Conservation (phyloP, 208 protist genomes). For the Trypanosoma mega region DNA sequence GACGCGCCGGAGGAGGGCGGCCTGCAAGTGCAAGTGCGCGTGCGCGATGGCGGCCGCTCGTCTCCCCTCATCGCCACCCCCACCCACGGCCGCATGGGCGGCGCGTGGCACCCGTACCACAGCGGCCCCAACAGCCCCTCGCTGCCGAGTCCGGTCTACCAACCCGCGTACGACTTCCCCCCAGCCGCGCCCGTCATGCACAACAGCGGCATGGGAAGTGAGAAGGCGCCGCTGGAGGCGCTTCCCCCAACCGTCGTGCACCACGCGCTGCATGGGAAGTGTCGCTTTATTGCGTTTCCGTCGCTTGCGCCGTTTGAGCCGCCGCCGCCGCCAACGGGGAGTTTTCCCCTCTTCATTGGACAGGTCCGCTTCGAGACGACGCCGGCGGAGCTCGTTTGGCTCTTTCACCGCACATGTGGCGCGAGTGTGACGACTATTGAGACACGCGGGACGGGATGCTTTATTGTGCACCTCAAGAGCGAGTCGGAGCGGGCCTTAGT, state of each 20-base stretch:
- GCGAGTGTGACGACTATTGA: slow-evolving; percentile 61
- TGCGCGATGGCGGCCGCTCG: neutral
- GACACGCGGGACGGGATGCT: slow-evolving; percentile 73
- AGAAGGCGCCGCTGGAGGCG: neutral
- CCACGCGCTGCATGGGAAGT: slow-evolving; percentile 56
- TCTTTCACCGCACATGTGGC: slow-evolving; percentile 68
- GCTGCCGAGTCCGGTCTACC: neutral
- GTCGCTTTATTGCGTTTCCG: slow-evolving; percentile 73
- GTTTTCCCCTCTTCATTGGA: slow-evolving; percentile 69
- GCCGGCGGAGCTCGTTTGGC: slow-evolving; percentile 66
- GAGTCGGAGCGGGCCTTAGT: slow-evolving; percentile 60
- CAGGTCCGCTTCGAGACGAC: slow-evolving; percentile 86
- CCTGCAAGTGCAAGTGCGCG: neutral
- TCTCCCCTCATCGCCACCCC: neutral
- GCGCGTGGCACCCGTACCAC: slow-evolving; percentile 1
- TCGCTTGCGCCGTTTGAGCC: slow-evolving; percentile 28
- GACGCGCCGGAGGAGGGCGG: neutral
- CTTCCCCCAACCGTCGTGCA: slow-evolving; percentile 63
- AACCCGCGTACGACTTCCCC: neutral
- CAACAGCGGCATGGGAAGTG: slow-evolving; percentile 5
- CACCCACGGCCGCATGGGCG: slow-evolving; percentile 21
- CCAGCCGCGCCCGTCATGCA: neutral
- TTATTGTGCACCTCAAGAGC: slow-evolving; percentile 67
- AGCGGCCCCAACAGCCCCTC: neutral
- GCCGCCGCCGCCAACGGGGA: slow-evolving; percentile 13